Evolutionary conservation across 1,284 basidiomycete species (phyloP), one percentile per base, ranked within the genome.

Genomic region (Prillingera fragicola): DNA sequence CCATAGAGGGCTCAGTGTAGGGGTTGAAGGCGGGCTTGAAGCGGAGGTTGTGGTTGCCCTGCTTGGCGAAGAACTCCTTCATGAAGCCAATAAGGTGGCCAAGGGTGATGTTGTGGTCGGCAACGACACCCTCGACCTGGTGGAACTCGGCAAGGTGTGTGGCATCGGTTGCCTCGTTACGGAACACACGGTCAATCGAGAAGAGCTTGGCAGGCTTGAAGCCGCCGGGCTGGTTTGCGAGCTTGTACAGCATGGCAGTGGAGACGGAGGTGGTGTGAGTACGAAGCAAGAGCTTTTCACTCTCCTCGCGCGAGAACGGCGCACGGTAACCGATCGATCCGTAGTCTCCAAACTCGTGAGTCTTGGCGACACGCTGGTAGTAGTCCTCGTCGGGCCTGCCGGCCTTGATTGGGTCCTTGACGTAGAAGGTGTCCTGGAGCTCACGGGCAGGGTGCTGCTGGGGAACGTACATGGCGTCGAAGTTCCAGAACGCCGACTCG

Each of bases 131-230:
- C 73, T 99, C 95, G 12, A 99, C 95, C 73, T 99, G 95, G 69
- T 98, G 94, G 78, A 99, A 99, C 73, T 99, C 95, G 15, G 95
- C 95, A 50, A 99, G 67, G 75, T 99, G 95, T n/a, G 95, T 99
- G 27, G 92, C 92, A 71, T 99, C 95, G 75, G 91, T 90, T 0
- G 95, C 90, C 73, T 99, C 95, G 63, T 99, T 99, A 65, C 95
- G 80, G 83, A 98, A 99, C 15, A 99, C 95, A 41, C 95, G 79
- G 71, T 99, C 95, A 62, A 99, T 97, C 57, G 87, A 91, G 80
- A 96, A 99, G 55, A 98, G 73, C 70, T 99, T 99, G 34, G 89
- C 88, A 3, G 95, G 92, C 59, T 86, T 80, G 80, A 98, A 99
- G 0, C 89, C 92, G 45, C 74, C 80, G 14, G 73, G 71, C 61